These are phyloP conservation scores for Talaromyces sp. DNA, from an alignment of 2,329 filamentous ascomycete species.

Conservation along the genomic window DNA sequence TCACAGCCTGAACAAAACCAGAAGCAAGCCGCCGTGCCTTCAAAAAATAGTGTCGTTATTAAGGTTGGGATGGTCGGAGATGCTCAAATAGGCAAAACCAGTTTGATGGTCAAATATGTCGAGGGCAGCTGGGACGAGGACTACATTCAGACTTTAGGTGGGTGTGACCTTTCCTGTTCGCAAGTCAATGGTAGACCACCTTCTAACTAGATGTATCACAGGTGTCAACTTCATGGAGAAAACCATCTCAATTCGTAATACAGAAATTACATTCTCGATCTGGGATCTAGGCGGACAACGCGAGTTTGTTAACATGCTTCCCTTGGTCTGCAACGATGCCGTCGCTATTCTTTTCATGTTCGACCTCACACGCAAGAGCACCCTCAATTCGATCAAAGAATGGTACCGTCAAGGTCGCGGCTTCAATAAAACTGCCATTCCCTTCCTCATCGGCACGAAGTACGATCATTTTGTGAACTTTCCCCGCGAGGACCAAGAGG, in stretches of 20 bases:
- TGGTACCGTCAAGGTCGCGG: conserved; percentile 97
- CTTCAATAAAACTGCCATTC: conserved; percentile 99
- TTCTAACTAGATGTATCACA: conserved; percentile 31
- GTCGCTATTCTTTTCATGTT: conserved; percentile 99
- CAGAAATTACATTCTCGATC: conserved; percentile 98
- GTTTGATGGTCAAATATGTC: conserved; percentile 98
- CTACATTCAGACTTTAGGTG: conserved; percentile 94
- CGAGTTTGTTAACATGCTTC: conserved; percentile 99
- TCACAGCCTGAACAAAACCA: conserved; percentile 48
- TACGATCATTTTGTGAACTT: conserved; percentile 99
- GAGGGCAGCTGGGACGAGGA: conserved; percentile 99
- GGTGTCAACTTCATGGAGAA: conserved; percentile 99
- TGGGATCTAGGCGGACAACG: conserved; percentile 98
- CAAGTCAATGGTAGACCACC: not conserved
- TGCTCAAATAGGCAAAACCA: conserved; percentile 98
- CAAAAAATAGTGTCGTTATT: conserved; percentile 75
- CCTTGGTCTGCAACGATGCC: conserved; percentile 97
- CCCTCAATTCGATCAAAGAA: conserved; percentile 98
- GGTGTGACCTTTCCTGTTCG: conserved; percentile 21
- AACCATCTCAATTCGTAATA: conserved; percentile 98
- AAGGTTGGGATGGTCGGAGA: conserved; percentile 99
- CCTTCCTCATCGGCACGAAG: conserved; percentile 93
- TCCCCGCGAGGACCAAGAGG: conserved; percentile 92
- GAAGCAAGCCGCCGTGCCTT: conserved; percentile 41
- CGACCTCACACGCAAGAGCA: conserved; percentile 95